Evolutionary conservation across 2,329 filamentous ascomycete genomes (phyloP).

Genomic region (Aspergillus jensenii): DNA sequence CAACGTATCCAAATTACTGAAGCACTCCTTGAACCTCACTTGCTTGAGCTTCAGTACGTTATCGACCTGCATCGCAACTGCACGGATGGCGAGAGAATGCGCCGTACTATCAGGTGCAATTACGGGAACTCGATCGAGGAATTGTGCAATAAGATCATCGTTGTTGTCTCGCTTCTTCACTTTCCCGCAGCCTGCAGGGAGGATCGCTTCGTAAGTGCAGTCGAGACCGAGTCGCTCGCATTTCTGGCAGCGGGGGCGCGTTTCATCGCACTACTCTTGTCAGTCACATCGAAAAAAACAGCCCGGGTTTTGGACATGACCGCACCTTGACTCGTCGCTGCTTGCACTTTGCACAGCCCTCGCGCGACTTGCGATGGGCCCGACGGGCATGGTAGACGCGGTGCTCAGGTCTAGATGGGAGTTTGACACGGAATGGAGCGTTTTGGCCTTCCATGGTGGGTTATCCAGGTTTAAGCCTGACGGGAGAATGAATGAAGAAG

Average conservation of each 20-base stretch:
- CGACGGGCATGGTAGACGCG: constrained; percentile 29
- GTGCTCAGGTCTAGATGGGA: constrained; percentile 16
- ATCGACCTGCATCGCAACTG: constrained; percentile 24
- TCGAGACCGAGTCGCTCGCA: constrained; percentile 31
- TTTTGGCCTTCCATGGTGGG: constrained; percentile 22
- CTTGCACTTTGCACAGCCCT: constrained; percentile 36
- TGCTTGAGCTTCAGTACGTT: constrained; percentile 20
- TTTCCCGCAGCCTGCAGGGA: neutral
- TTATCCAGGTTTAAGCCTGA: too few species aligned
- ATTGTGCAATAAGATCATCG: constrained; percentile 10
- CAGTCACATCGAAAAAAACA: neutral
- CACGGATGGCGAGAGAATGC: constrained; percentile 21
- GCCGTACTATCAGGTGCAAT: constrained; percentile 18
- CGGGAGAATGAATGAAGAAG: neutral
- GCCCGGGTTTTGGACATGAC: neutral
- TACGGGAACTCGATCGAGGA: constrained; percentile 14
- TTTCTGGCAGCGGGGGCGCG: constrained; percentile 31
- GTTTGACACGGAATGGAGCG: constrained; percentile 26
- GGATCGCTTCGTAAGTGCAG: constrained; percentile 28
- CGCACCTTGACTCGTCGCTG: constrained; percentile 37
- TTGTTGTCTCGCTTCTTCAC: constrained; percentile 4
- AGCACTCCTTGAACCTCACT: neutral
- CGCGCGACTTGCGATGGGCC: constrained; percentile 36
- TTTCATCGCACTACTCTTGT: constrained; percentile 33
- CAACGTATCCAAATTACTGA: constrained; percentile 22